Evolutionary conservation across 2,329 filamentous ascomycete genomes (phyloP).

Genomic region (Beauveria bassiana): DNA sequence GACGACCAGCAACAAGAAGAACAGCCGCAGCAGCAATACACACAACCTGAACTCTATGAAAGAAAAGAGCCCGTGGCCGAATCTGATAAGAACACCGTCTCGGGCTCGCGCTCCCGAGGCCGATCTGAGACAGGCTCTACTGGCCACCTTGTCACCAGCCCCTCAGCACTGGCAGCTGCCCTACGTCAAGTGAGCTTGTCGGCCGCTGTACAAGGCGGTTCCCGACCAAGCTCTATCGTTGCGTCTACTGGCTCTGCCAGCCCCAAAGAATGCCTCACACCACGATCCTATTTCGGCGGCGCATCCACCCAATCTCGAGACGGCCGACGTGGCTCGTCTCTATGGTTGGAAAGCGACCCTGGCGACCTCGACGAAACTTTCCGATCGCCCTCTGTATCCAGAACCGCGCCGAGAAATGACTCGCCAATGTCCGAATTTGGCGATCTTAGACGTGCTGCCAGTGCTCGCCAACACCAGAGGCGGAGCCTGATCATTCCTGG

Average conservation of each 20-base stretch:
- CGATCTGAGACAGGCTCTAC: conserved; percentile 42
- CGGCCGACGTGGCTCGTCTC: conserved; percentile 63
- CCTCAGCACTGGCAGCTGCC: conserved; percentile 50
- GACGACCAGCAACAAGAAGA: conserved; percentile 20
- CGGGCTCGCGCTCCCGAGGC: conserved; percentile 9
- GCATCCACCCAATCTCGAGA: conserved; percentile 49
- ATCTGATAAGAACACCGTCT: conserved; percentile 17
- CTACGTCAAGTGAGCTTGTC: conserved; percentile 34
- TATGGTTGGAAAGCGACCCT: conserved; percentile 75
- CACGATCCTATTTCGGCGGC: conserved; percentile 66
- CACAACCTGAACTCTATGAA: background rate
- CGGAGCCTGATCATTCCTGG: conserved; percentile 78
- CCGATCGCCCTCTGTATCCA: conserved; percentile 68
- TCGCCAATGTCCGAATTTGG: conserved; percentile 86
- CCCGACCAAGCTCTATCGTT: conserved; percentile 46
- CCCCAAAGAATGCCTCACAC: conserved; percentile 83
- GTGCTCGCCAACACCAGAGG: conserved; percentile 75
- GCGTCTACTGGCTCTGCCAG: conserved; percentile 82
- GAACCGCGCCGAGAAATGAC: conserved; percentile 64
- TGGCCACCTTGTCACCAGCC: conserved; percentile 22
- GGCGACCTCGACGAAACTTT: conserved; percentile 84
- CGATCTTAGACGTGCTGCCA: conserved; percentile 65
- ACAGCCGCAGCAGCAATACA: conserved; percentile 5
- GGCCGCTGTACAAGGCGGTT: conserved; percentile 18
- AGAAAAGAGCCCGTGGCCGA: conserved; percentile 24